Evolutionary conservation across 176 grass and related monocot species (phyloP).

Genomic region (barley (Hordeum vulgare)): DNA sequence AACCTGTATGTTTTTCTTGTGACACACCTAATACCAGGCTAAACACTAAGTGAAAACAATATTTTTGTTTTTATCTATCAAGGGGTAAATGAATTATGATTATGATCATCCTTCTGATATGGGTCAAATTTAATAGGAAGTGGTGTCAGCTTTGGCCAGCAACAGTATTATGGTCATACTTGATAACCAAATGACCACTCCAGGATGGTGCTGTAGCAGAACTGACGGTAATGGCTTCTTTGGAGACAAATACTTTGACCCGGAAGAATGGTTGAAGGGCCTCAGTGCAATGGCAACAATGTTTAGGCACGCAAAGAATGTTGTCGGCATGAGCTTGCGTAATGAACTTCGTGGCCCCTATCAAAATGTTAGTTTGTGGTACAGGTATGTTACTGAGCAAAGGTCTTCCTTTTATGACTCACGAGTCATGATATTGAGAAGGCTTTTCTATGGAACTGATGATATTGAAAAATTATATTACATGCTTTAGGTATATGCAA

Average conservation of each 20-base stretch:
- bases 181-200: constrained; percentile 93
- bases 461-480: not conserved
- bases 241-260: constrained; percentile 84
- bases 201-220: constrained; percentile 81
- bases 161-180: constrained; percentile 90
- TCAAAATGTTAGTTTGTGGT: constrained; percentile 84
- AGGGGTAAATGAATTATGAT: not conserved
- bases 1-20: not conserved
- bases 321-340: constrained; percentile 89
- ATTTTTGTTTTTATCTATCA: not conserved
- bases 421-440: not conserved
- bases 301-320: constrained; percentile 59
- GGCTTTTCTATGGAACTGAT: not conserved
- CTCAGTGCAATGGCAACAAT: constrained; percentile 70
- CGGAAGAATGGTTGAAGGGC: constrained; percentile 73
- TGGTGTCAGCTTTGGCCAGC: constrained; percentile 60
- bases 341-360: constrained; percentile 78
- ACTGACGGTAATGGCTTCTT: constrained; percentile 77
- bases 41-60: not conserved
- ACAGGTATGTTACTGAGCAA: constrained; percentile 51
- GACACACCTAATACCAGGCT: not conserved
- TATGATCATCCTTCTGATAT: constrained; percentile 7
- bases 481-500: constrained; percentile 74
- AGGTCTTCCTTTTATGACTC: not conserved
- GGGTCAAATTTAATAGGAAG: constrained; percentile 38